Percentiles rank a stretch among this genome's conserved stretches.
Evolutionary conservation across 768 basidiomycete species (phyloP).

Genomic region (Pulveroboletus sp.): DNA sequence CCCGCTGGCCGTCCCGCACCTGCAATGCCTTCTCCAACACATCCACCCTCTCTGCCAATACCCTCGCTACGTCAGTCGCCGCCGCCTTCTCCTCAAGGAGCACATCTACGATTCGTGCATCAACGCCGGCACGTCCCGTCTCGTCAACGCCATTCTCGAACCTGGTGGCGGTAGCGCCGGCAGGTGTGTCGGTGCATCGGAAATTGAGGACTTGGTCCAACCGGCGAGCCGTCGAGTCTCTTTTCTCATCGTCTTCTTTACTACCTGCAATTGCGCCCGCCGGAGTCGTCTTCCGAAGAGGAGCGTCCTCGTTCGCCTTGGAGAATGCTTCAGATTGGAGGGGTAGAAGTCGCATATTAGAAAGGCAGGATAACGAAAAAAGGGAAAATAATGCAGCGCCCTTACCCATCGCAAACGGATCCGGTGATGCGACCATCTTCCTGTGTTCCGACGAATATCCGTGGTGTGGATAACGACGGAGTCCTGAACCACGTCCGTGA

Average conservation of each 20-base stretch:
- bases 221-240: neutral
- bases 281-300: slow-evolving; percentile 1
- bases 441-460: slow-evolving; percentile 3
- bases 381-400: neutral
- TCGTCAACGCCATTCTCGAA: neutral
- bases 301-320: slow-evolving; percentile 6
- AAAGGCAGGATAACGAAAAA: neutral
- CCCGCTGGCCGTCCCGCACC: neutral
- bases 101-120: slow-evolving; percentile 9
- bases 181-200: slow-evolving; percentile 8
- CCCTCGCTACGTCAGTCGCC: slow-evolving; percentile 12
- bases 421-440: slow-evolving; percentile 1
- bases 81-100: slow-evolving; percentile 17
- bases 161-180: neutral
- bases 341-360: neutral
- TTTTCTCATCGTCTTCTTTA: neutral
- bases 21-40: slow-evolving; percentile 18
- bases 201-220: neutral
- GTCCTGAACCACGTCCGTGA: slow-evolving; percentile 9
- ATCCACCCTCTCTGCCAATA: slow-evolving; percentile 23
- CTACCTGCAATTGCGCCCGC: neutral
- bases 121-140: neutral
- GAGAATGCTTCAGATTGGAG: slow-evolving; percentile 18
- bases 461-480: slow-evolving; percentile 5
- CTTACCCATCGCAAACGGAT: slow-evolving; percentile 23